Evolutionary conservation across 805 yeast genomes (phyloP).

Genomic region (Isabelozyma pseudorhagii): DNA sequence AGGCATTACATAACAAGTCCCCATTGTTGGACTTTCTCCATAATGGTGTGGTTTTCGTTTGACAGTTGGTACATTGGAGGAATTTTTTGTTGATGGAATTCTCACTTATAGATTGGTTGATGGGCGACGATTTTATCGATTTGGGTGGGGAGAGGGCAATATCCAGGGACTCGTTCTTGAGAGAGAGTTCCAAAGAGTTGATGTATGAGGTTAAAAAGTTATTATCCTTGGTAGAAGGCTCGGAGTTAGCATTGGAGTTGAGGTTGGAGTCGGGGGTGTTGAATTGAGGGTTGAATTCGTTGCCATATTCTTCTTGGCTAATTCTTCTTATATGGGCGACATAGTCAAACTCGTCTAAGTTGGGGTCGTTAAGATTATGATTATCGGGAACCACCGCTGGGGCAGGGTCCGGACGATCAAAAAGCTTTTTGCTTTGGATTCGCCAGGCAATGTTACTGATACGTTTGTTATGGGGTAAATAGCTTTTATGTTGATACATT

Average conservation of each 20-base stretch:
- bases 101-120: background rate
- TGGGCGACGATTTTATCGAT: conserved; percentile 5
- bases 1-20: conserved; percentile 43
- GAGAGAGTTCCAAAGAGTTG: conserved; percentile 34
- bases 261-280: conserved; percentile 8
- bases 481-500: conserved; percentile 40
- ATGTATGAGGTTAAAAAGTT: conserved; percentile 36
- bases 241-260: conserved; percentile 5
- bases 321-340: conserved; percentile 43
- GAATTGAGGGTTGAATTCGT: conserved; percentile 1
- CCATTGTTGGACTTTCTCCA: conserved; percentile 44
- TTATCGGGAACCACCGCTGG: background rate
- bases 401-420: conserved; percentile 4
- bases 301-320: conserved; percentile 32
- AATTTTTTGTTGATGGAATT: conserved; percentile 14
- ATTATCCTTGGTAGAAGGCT: conserved; percentile 6
- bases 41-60: conserved; percentile 42
- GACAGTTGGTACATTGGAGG: conserved; percentile 41
- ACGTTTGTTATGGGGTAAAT: conserved; percentile 40
- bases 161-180: conserved; percentile 20
- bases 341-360: conserved; percentile 41
- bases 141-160: conserved; percentile 7
- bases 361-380: conserved; percentile 19
- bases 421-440: conserved; percentile 35
- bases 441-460: conserved; percentile 45